phyloP scores from a whole-genome alignment of 805 yeast genomes.

The Cyberlindnera maritima region DNA sequence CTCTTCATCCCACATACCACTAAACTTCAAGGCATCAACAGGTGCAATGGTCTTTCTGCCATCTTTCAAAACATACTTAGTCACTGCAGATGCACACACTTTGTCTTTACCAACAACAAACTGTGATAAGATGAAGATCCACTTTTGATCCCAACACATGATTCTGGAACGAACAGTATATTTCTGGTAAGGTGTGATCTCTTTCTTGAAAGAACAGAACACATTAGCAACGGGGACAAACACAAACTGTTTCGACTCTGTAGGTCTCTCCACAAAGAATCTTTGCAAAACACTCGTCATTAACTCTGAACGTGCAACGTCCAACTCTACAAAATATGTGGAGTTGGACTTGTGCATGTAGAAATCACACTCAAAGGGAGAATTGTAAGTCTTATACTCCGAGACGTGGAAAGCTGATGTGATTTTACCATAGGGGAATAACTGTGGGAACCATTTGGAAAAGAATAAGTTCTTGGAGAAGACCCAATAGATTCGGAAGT shows the following conservation, averaged over 20 bases:
- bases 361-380: conserved; percentile 80
- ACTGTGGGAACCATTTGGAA: conserved; percentile 28
- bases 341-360: conserved; percentile 86
- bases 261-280: conserved; percentile 45
- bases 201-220: conserved; percentile 63
- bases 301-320: conserved; percentile 68
- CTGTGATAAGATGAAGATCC: conserved; percentile 71
- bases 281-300: conserved; percentile 56
- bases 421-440: conserved; percentile 13
- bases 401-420: conserved; percentile 40
- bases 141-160: conserved; percentile 82
- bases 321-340: conserved; percentile 80
- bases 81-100: conserved; percentile 56
- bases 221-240: conserved; percentile 79
- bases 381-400: conserved; percentile 51
- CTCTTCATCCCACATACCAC: conserved; percentile 55
- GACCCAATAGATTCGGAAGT: conserved; percentile 55
- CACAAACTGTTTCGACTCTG: conserved; percentile 34
- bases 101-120: conserved; percentile 43
- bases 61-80: conserved; percentile 79
- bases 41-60: conserved; percentile 78
- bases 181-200: conserved; percentile 62
- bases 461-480: conserved; percentile 41
- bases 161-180: conserved; percentile 58
- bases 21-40: conserved; percentile 48